Base-by-base conservation (phyloP, 2,329 filamentous ascomycete species). In the Aspergillus alliaceus region DNA sequence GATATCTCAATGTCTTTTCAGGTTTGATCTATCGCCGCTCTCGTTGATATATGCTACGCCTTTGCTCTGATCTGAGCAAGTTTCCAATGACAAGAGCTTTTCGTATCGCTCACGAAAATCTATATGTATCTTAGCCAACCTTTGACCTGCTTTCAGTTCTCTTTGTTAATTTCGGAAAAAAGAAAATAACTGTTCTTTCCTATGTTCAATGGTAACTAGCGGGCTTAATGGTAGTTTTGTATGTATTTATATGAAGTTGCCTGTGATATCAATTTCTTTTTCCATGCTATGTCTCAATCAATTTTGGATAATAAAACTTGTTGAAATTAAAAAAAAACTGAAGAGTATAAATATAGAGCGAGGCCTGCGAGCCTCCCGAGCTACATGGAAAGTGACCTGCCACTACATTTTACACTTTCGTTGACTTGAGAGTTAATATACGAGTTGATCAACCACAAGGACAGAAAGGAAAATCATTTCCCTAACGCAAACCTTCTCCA, bases 401-500 rank as follows among this genome's bases (percentile, higher is more conserved):
- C 6, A 18, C 24, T 44, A 44, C 27, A 24, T 15, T 6, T 27
- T 44, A 44, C 40, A 44, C 14, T 7, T 15, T 18, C n/a, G 4
- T 18, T 5, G 3, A n/a, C 15, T n/a, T n/a, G n/a, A n/a, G n/a
- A n/a, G n/a, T n/a, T n/a, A n/a, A n/a, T n/a, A n/a, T n/a, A n/a
- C n/a, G n/a, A n/a, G n/a, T n/a, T n/a, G n/a, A n/a, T n/a, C n/a
- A n/a, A n/a, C n/a, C 20, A 40, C 20, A 40, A 20, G 11, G 22
- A 40, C 6, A 11, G 22, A 40, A 24, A 11, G 11, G 22, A 40
- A 3, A 14, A 29, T 55, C 55, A 65, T 46, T 58, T 61, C 1
- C 76, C 76, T 62, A 77, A 71, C 6, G 70, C 72, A 64, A 78
- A 69, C 12, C 76, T 66, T 50, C 63, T 66, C 76, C 76, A 79